Conservation (phyloP, 1,284 basidiomycete genomes). For the Lignosus rhinocerotis region DNA sequence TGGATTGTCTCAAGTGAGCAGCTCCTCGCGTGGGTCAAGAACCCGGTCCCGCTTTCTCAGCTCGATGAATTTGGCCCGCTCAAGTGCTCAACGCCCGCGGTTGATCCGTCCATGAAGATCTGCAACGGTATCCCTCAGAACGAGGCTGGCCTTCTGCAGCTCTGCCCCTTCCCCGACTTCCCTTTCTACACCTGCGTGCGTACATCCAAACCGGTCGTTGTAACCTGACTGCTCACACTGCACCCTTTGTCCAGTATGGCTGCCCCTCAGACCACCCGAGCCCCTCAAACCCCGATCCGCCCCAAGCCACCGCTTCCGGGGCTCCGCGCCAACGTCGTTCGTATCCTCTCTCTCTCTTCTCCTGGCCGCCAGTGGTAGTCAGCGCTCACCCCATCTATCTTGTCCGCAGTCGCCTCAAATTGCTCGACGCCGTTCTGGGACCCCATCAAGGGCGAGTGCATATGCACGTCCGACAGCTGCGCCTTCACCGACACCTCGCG, state of each 20-base stretch:
- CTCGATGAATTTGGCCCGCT: slow-evolving; percentile 54
- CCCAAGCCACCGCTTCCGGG: slow-evolving; percentile 50
- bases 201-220: slow-evolving; percentile 28
- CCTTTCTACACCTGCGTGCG: slow-evolving; percentile 75
- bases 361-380: not conserved
- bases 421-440: slow-evolving; percentile 83
- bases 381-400: not conserved
- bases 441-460: slow-evolving; percentile 64
- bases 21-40: slow-evolving; percentile 72
- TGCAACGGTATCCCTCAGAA: slow-evolving; percentile 76
- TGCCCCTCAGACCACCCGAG: slow-evolving; percentile 62
- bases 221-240: not conserved
- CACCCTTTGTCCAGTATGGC: slow-evolving; percentile 53
- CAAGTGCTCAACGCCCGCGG: slow-evolving; percentile 62
- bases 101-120: slow-evolving; percentile 54
- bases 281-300: slow-evolving; percentile 62
- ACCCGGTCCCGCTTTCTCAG: slow-evolving; percentile 67
- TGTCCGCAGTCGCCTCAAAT: slow-evolving; percentile 58
- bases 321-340: slow-evolving; percentile 54
- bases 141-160: slow-evolving; percentile 57
- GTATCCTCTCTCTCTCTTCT: slow-evolving; percentile 24
- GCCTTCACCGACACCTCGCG: slow-evolving; percentile 63
- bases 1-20: slow-evolving; percentile 81
- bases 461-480: slow-evolving; percentile 58
- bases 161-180: slow-evolving; percentile 71